Evolutionary conservation across 2,329 filamentous ascomycete genomes (phyloP).

Genomic region (Trichoderma arundinaceum): DNA sequence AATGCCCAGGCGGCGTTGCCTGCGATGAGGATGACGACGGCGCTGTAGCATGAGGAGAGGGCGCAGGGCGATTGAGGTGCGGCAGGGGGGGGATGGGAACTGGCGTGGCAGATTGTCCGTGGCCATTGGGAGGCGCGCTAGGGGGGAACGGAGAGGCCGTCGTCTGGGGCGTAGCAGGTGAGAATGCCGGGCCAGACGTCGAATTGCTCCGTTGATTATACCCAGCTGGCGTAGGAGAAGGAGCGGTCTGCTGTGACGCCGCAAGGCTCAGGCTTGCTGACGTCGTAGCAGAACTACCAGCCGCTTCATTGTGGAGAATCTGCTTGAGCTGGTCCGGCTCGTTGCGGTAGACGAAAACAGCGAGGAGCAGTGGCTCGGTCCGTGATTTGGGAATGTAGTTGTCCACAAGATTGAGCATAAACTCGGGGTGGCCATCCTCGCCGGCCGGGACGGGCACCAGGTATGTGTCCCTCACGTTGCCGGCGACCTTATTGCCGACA

Average conservation of each 20-base stretch:
- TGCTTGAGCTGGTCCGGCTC: conserved; percentile 50
- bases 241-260: conserved; percentile 29
- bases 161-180: conserved; percentile 55
- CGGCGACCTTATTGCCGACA: conserved; percentile 73
- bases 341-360: conserved; percentile 83
- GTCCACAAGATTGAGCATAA: conserved; percentile 86
- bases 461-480: conserved; percentile 87
- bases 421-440: conserved; percentile 74
- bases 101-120: conserved; percentile 45
- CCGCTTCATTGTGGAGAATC: conserved; percentile 36
- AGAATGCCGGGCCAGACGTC: conserved; percentile 58
- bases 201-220: conserved; percentile 54
- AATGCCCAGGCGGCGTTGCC: conserved; percentile 27
- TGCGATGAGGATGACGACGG: conserved; percentile 2
- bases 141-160: conserved; percentile 45
- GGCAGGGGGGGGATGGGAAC: conserved; percentile 46
- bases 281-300: conserved; percentile 2
- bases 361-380: conserved; percentile 76
- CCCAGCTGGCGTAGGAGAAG: conserved; percentile 42
- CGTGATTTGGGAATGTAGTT: conserved; percentile 76
- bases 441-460: conserved; percentile 83
- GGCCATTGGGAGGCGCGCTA: conserved; percentile 42
- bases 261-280: conserved; percentile 17
- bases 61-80: conserved; percentile 37
- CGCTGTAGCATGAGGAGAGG: conserved; percentile 32